Conservation (phyloP, 2,329 filamentous ascomycete genomes). For the Xylariaceae sp. region DNA sequence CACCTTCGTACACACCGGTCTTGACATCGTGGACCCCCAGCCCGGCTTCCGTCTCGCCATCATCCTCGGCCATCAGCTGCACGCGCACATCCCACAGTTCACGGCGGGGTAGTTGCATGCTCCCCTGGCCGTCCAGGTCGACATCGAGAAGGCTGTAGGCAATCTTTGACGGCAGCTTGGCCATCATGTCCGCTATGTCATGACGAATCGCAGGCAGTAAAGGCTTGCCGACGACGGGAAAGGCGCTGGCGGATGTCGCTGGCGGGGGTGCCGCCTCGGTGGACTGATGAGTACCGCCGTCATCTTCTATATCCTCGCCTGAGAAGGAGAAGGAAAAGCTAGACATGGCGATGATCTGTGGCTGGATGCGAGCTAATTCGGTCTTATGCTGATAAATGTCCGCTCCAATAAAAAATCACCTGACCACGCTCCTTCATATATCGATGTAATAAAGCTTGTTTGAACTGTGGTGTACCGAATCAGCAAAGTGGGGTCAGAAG, state of each 20-base stretch:
- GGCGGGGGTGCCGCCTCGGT: conserved; percentile 19
- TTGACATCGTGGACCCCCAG: conserved; percentile 70
- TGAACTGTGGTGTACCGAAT: too few relatives aligned
- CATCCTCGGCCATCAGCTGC: conserved; percentile 74
- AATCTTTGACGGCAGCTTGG: conserved; percentile 66
- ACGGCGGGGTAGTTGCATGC: conserved; percentile 60
- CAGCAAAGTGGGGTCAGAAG: too few relatives aligned
- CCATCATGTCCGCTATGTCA: conserved; percentile 48
- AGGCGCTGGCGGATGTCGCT: conserved; percentile 43
- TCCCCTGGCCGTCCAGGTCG: conserved; percentile 53
- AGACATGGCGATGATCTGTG: conserved; percentile 31
- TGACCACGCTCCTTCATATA: too few relatives aligned
- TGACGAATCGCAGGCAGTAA: conserved; percentile 54
- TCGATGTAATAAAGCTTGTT: too few relatives aligned
- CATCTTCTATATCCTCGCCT: conserved; percentile 61
- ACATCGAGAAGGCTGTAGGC: conserved; percentile 62
- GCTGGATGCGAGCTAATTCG: neutral
- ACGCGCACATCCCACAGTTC: conserved; percentile 79
- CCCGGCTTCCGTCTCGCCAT: conserved; percentile 40
- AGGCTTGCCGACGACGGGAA: conserved; percentile 59
- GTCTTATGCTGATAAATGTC: too few relatives aligned
- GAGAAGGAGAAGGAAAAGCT: conserved; percentile 58
- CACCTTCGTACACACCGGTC: conserved; percentile 79
- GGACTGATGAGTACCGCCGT: conserved; percentile 25
- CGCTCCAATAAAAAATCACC: too few relatives aligned